Conservation (phyloP, 306 rosid genomes). For the Glycine soja region DNA sequence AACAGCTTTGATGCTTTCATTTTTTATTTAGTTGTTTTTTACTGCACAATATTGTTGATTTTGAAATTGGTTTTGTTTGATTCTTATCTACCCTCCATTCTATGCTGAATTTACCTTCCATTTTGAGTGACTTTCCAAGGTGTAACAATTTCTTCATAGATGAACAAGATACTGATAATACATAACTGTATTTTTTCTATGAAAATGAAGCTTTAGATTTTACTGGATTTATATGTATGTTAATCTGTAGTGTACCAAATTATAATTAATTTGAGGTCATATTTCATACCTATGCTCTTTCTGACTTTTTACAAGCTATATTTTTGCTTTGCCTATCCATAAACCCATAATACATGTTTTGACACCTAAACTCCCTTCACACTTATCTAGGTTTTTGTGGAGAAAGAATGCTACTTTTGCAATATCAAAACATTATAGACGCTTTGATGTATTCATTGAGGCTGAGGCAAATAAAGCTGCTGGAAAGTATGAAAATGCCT, state of each 20-base stretch:
- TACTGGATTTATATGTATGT: conserved; percentile 1
- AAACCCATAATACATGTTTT: neutral
- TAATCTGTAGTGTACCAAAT: conserved; percentile 10
- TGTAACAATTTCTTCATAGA: conserved; percentile 50
- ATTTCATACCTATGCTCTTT: conserved; percentile 17
- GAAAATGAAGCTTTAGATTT: conserved; percentile 25
- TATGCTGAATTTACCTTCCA: neutral
- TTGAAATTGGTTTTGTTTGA: conserved; percentile 28
- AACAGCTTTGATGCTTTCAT: neutral
- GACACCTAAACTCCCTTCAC: conserved; percentile 19
- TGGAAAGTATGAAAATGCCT: conserved; percentile 80
- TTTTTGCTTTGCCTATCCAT: conserved; percentile 23
- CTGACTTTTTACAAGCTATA: neutral
- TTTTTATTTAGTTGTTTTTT: neutral
- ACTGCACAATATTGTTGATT: neutral
- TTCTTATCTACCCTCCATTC: conserved; percentile 13
- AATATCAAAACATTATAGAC: conserved; percentile 92
- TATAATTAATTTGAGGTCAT: conserved; percentile 18
- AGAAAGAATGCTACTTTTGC: conserved; percentile 93
- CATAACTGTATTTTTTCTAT: conserved; percentile 18
- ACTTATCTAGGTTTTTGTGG: conserved; percentile 85
- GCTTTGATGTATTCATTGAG: conserved; percentile 89
- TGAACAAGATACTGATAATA: neutral
- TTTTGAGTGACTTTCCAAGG: conserved; percentile 29
- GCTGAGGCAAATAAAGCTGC: conserved; percentile 99